Conservation (phyloP, 164 flowering plant genomes). For the Cinnamomum micranthum region DNA sequence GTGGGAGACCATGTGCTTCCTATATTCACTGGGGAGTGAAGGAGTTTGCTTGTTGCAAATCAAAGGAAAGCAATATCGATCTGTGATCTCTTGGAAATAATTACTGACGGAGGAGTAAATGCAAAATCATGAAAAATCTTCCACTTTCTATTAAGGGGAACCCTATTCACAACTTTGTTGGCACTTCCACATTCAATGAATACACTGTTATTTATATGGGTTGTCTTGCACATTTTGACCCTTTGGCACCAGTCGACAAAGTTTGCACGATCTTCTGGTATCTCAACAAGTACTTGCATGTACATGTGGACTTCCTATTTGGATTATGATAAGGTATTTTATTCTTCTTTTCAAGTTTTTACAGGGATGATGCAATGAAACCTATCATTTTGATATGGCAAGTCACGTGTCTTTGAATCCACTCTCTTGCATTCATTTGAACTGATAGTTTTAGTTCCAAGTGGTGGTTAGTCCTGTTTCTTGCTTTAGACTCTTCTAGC, state of each 20-base stretch:
- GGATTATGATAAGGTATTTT: too few species aligned
- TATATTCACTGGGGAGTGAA: constrained; percentile 61
- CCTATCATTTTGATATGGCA: too few species aligned
- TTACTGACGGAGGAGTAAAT: constrained; percentile 61
- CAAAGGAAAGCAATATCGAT: constrained; percentile 69
- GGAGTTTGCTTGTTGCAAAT: constrained; percentile 55
- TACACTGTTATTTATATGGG: constrained; percentile 65
- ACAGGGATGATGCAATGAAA: too few species aligned
- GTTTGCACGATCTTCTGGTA: constrained; percentile 62
- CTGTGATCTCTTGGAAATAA: constrained; percentile 55
- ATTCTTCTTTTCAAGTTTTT: too few species aligned
- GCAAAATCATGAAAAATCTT: constrained; percentile 44
- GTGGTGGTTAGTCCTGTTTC: too few species aligned
- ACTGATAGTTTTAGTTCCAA: too few species aligned
- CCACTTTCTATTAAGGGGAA: constrained; percentile 51
- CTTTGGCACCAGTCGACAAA: constrained; percentile 19
- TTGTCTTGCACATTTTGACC: constrained; percentile 64
- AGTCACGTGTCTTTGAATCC: too few species aligned
- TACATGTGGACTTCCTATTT: too few species aligned
- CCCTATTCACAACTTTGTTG: constrained; percentile 14
- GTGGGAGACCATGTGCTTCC: constrained; percentile 44
- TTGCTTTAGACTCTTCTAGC: too few species aligned
- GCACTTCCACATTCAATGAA: constrained; percentile 71
- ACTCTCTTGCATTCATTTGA: too few species aligned
- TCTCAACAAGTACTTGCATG: constrained; percentile 44